Percentiles rank a stretch among this genome's conserved stretches.
These are phyloP conservation scores for Paraurostyla sp. DNA, from an alignment of 73 alveolate species.

Conservation along the genomic window DNA sequence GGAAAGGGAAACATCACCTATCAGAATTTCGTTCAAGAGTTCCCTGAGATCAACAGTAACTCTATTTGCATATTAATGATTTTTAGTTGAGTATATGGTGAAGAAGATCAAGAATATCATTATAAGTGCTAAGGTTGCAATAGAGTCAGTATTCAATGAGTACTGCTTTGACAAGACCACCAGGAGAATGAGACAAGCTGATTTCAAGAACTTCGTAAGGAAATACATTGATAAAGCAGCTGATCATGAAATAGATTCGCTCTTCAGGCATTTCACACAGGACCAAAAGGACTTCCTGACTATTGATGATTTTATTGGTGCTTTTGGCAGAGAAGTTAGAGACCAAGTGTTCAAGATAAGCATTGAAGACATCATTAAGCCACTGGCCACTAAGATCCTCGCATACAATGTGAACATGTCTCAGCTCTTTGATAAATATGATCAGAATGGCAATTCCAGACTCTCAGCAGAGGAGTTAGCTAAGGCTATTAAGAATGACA, in stretches of 20 bases:
- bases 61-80: not conserved
- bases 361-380: conserved; percentile 70
- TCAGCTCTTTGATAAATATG: conserved; percentile 39
- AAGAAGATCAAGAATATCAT: conserved; percentile 65
- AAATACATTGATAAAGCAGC: conserved; percentile 33
- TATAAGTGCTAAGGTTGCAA: not conserved
- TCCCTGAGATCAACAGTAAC: conserved; percentile 56
- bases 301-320: conserved; percentile 52
- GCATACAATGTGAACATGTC: not conserved
- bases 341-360: conserved; percentile 56
- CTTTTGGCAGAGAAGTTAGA: conserved; percentile 56
- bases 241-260: conserved; percentile 33
- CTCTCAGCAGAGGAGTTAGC: conserved; percentile 58
- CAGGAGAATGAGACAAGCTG: not conserved
- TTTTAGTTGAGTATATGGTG: conserved; percentile 39
- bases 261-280: conserved; percentile 67
- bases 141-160: conserved; percentile 13
- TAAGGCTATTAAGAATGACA: conserved; percentile 41
- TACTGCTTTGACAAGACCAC: conserved; percentile 12
- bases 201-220: conserved; percentile 30
- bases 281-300: conserved; percentile 64
- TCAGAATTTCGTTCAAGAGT: conserved; percentile 52
- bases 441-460: not conserved
- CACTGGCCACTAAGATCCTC: conserved; percentile 26
- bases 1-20: conserved; percentile 50